Conservation (phyloP, 495 filamentous ascomycete genomes). For the Hypoxylon fuscum region DNA sequence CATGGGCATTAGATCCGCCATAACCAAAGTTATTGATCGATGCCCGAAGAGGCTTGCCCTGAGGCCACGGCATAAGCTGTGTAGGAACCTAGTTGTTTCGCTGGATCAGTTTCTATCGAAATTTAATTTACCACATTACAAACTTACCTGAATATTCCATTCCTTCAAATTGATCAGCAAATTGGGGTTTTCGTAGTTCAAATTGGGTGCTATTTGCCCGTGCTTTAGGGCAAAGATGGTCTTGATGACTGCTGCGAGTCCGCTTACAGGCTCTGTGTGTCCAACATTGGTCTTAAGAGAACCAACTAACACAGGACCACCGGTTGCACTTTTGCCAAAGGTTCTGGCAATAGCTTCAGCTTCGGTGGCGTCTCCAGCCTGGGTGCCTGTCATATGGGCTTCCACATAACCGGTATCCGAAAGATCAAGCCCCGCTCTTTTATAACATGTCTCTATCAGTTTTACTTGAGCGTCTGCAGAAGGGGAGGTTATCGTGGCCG, state of each 20-base stretch:
- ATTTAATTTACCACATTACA: no score
- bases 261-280: constrained; percentile 50
- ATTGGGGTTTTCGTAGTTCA: no score
- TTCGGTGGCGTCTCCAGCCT: constrained; percentile 65
- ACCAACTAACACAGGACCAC: constrained; percentile 31
- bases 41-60: constrained; percentile 27
- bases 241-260: constrained; percentile 59
- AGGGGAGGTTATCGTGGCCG: constrained; percentile 59
- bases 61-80: constrained; percentile 11
- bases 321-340: constrained; percentile 47
- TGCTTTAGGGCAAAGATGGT: constrained; percentile 57
- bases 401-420: constrained; percentile 57
- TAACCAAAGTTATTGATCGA: constrained; percentile 60
- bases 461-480: constrained; percentile 59
- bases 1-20: constrained; percentile 59
- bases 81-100: no score
- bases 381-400: constrained; percentile 55
- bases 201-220: constrained; percentile 51
- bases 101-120: no score
- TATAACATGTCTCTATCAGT: constrained; percentile 59
- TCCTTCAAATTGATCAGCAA: no score
- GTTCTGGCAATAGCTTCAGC: constrained; percentile 50
- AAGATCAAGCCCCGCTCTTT: constrained; percentile 53
- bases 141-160: neutral
- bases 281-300: constrained; percentile 55